Evolutionary conservation across 306 rosid species (phyloP).

Genomic region (Cucumis sativus): Cucumber_9930_V3 NC_026655.2:2096501-2097000

Average conservation of each 20-base stretch:
- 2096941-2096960: neutral
- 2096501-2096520: neutral
- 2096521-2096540: neutral
- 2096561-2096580: conserved; percentile 6
- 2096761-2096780: neutral
- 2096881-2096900: neutral
- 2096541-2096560: conserved; percentile 5
- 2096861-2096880: neutral
- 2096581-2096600: neutral
- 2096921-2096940: neutral
- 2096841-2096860: neutral
- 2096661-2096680: neutral
- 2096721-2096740: conserved; percentile 12
- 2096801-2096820: neutral
- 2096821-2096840: neutral
- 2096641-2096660: neutral
- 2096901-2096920: neutral
- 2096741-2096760: conserved; percentile 9
- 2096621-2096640: neutral
- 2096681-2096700: neutral
- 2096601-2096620: neutral
- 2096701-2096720: neutral
- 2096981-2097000: neutral
- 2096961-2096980: neutral
- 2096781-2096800: neutral